Evolutionary conservation across 2,329 filamentous ascomycete genomes (phyloP), one percentile per base, ranked within the genome.

Genomic region (Cytospora piceicola): DNA sequence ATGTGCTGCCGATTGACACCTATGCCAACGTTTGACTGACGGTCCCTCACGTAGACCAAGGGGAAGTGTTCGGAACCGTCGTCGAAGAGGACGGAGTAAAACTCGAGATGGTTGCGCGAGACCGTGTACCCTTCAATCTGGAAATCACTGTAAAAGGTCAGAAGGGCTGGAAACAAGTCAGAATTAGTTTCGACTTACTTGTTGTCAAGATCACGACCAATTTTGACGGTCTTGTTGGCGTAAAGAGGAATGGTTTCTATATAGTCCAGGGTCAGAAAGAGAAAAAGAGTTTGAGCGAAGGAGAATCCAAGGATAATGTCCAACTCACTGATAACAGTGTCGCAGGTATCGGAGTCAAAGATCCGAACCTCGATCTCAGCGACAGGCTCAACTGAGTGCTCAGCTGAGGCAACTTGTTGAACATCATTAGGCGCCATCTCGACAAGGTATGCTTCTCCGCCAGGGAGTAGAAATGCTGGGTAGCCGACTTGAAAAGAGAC

Each of bases 31-130:
- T 75, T 76, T 5, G 85, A 87, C 61, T 81, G 80, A 29, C 82
- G 80, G 69, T 88, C 85, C 17, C 85, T 81, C 32, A 86, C 83
- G 68, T 86, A 88, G 51, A 87, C 73, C 62, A 85, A 73, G 5
- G 77, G 75, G 36, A 51, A 51, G 29, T 63, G 61, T 17, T 70
- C 72, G 27, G 70, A 65, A 12, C 72, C 70, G 22, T 75, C 71
- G 27, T 86, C 83, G 67, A 85, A 85, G 12, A 81, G 72, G 51
- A 87, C 75, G 1, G 81, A 81, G 71, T 86, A 88, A 36, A 87
- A 76, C 69, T 86, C 82, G 68, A 85, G 83, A 62, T 87, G 85
- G 30, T 80, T 77, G 60, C 83, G 80, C 1, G 85, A 87, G 24
- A 87, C 77, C 12, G 72, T 67, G 0, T 71, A 68, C 66, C 78